A percentile compares a stretch with the other conserved stretches of the same genome.
These are phyloP conservation scores for Solanum chacoense DNA, from an alignment of 305 asterid species.

Conservation along the genomic window DNA sequence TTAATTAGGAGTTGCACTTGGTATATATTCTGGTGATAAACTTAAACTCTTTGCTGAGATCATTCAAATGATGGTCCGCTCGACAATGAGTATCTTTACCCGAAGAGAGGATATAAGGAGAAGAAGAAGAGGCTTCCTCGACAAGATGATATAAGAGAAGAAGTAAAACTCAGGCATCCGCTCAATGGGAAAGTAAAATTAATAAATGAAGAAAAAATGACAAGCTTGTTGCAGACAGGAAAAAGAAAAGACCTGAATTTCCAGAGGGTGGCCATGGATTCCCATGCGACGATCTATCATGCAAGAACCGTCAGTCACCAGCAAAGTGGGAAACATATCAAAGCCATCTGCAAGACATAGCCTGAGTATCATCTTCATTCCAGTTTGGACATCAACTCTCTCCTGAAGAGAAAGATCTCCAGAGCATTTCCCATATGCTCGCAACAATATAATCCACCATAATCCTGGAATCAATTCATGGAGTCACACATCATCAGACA, in stretches of 20 bases:
- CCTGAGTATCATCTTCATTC: constrained; percentile 80
- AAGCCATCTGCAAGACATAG: constrained; percentile 89
- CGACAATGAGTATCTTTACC: not conserved
- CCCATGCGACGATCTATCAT: constrained; percentile 99
- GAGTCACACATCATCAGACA: not conserved
- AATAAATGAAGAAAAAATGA: not conserved
- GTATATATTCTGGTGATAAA: not conserved
- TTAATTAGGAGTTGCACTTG: not conserved
- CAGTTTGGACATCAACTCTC: constrained; percentile 83
- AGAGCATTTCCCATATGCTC: constrained; percentile 83
- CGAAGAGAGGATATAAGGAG: not conserved
- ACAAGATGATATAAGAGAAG: not conserved
- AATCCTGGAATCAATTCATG: constrained; percentile 33
- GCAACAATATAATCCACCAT: constrained; percentile 91
- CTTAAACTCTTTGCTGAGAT: not conserved
- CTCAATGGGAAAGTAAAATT: not conserved
- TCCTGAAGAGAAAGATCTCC: constrained; percentile 89
- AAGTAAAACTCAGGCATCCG: not conserved
- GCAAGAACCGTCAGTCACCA: constrained; percentile 93
- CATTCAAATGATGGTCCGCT: not conserved
- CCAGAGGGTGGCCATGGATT: constrained; percentile 93
- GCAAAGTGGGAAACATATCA: constrained; percentile 88
- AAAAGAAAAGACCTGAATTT: constrained; percentile 55
- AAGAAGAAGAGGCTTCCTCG: not conserved
- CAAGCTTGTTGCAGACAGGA: not conserved